Conservation (phyloP, 805 yeast species). For the Zygotorulaspora sp. region DNA sequence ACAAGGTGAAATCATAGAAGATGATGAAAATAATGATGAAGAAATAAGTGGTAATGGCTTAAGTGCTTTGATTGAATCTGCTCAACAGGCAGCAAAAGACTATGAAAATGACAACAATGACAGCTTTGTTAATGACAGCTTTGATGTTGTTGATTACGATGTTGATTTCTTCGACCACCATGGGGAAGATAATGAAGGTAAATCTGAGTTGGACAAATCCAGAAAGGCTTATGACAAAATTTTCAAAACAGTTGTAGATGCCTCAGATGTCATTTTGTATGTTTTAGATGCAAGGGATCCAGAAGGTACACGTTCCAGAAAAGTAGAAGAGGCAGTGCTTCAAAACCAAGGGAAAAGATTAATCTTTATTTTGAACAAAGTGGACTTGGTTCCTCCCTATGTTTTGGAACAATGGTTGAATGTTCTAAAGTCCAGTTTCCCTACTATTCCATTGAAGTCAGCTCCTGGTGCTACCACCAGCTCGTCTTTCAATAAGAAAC, state of each 20-base stretch:
- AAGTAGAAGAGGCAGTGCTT: constrained; percentile 84
- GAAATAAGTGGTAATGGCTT: constrained; percentile 52
- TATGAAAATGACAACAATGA: constrained; percentile 57
- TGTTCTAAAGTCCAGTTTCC: constrained; percentile 75
- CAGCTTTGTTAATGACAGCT: constrained; percentile 39
- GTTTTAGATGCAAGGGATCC: constrained; percentile 99
- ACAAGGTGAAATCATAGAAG: constrained; percentile 38
- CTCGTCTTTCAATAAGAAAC: constrained; percentile 63
- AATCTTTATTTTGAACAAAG: constrained; percentile 81
- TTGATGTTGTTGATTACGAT: constrained; percentile 50
- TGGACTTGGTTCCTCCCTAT: constrained; percentile 85
- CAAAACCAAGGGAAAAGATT: constrained; percentile 74
- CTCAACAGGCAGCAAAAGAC: constrained; percentile 79
- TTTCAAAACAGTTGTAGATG: constrained; percentile 88
- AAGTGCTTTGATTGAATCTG: constrained; percentile 84
- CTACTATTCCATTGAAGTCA: constrained; percentile 85
- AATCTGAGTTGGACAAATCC: constrained; percentile 59
- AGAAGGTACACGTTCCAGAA: constrained; percentile 85
- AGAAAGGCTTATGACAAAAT: constrained; percentile 91
- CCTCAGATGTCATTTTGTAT: constrained; percentile 84
- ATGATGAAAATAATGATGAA: constrained; percentile 39
- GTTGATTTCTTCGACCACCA: constrained; percentile 41
- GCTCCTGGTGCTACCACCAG: constrained; percentile 69
- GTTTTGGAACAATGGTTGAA: constrained; percentile 81
- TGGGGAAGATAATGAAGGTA: constrained; percentile 43